Percentiles rank a stretch among this genome's conserved stretches.
phyloP scores from a whole-genome alignment of 805 yeast genomes.

The Candida suzukii region DNA sequence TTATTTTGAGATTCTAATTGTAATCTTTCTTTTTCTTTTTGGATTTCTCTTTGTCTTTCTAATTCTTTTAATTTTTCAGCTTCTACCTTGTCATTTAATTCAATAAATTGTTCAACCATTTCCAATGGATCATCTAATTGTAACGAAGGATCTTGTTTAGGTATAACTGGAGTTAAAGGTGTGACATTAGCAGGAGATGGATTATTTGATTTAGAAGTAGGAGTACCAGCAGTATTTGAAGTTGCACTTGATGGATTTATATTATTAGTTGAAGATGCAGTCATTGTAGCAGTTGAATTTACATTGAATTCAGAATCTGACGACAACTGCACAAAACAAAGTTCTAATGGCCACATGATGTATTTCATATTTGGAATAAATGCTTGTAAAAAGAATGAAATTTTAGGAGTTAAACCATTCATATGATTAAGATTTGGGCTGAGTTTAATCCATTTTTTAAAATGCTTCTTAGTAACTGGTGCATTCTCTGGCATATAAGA shows the following conservation, averaged over 20 bases:
- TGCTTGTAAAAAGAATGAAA: slow-evolving; percentile 44
- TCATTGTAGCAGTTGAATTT: not conserved
- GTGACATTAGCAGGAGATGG: not conserved
- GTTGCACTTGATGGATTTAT: not conserved
- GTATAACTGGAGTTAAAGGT: slow-evolving; percentile 1
- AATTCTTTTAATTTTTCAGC: slow-evolving; percentile 5
- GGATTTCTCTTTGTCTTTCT: not conserved
- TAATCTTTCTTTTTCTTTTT: slow-evolving; percentile 6
- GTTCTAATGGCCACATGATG: slow-evolving; percentile 65
- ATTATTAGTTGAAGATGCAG: not conserved
- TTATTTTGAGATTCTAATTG: slow-evolving; percentile 27
- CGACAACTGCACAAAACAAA: slow-evolving; percentile 54
- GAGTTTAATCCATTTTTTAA: slow-evolving; percentile 52
- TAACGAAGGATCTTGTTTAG: not conserved
- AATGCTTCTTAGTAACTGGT: not conserved
- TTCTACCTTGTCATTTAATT: slow-evolving; percentile 11
- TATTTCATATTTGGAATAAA: slow-evolving; percentile 36
- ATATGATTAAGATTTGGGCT: slow-evolving; percentile 63
- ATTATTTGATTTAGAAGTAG: not conserved
- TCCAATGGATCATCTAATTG: slow-evolving; percentile 19
- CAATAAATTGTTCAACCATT: slow-evolving; percentile 21
- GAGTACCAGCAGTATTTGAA: not conserved
- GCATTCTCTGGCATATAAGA: not conserved
- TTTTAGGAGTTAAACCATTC: slow-evolving; percentile 59
- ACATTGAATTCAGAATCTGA: slow-evolving; percentile 10